Conservation (phyloP, 208 protist species). For the Borovskyia barvae region DNA sequence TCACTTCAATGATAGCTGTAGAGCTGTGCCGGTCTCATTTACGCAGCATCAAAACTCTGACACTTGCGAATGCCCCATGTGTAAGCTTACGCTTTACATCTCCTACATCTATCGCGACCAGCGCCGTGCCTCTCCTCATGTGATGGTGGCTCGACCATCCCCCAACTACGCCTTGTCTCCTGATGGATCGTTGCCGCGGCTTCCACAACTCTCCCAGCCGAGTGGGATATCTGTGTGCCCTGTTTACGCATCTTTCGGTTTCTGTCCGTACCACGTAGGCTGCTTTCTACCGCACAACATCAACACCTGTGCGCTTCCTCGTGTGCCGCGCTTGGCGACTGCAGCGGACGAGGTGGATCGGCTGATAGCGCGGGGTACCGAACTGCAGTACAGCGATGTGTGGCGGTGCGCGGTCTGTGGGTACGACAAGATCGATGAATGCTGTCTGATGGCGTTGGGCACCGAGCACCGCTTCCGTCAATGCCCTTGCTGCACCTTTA, state of each 20-base stretch:
- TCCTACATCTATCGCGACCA: conserved; percentile 70
- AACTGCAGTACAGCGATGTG: conserved; percentile 35
- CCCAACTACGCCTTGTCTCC: conserved; percentile 35
- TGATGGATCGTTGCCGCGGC: conserved; percentile 35
- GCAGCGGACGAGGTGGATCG: conserved; percentile 62
- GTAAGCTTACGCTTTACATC: conserved; percentile 60
- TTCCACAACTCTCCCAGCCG: conserved; percentile 28
- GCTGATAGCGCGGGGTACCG: conserved; percentile 34
- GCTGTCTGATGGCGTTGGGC: conserved; percentile 49
- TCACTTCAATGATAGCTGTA: too few species aligned
- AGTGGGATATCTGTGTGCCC: conserved; percentile 48
- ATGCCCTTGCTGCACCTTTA: conserved; percentile 69
- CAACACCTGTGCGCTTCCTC: conserved; percentile 15
- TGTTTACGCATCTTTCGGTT: conserved; percentile 66
- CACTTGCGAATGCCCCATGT: conserved; percentile 71
- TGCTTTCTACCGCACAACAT: conserved; percentile 77
- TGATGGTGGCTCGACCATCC: conserved; percentile 72
- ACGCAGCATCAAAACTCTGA: conserved; percentile 28
- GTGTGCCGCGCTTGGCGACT: conserved; percentile 23
- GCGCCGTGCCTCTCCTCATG: conserved; percentile 69
- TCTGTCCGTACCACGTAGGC: conserved; percentile 67
- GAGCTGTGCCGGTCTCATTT: too few species aligned
- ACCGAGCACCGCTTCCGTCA: conserved; percentile 71
- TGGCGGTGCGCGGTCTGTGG: conserved; percentile 84
- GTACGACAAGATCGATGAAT: conserved; percentile 57